Conservation (phyloP, 202 grass and related monocot species). For the Brachypodium distachyon region DNA sequence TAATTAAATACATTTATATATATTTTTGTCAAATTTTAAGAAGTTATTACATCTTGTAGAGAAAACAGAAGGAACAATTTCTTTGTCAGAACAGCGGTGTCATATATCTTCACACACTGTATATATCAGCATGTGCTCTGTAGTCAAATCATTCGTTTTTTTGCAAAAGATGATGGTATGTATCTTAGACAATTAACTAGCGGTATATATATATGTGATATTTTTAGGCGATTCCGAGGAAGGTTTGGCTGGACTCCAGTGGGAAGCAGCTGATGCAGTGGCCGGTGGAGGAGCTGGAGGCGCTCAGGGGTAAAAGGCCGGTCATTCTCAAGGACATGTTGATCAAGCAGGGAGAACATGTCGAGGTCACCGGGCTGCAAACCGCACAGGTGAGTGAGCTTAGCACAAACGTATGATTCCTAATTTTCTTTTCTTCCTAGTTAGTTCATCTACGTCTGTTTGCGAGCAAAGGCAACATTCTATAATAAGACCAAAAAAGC, state of each 20-base stretch:
- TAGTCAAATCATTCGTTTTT: neutral
- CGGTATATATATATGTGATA: neutral
- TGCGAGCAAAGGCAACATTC: neutral
- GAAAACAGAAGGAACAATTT: too few species aligned
- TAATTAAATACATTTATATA: too few species aligned
- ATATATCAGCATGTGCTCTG: neutral
- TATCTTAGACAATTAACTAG: neutral
- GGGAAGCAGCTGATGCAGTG: constrained; percentile 62
- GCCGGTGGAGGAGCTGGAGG: constrained; percentile 61
- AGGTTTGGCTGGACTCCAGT: constrained; percentile 49
- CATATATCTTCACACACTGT: too few species aligned
- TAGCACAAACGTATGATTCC: neutral
- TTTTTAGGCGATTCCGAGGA: constrained; percentile 51
- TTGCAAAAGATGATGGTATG: too few species aligned
- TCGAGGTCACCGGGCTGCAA: constrained; percentile 38
- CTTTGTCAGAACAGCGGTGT: too few species aligned
- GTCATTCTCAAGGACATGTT: constrained; percentile 16
- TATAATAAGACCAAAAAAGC: neutral
- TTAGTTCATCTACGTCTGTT: neutral
- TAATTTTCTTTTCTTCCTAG: too few species aligned
- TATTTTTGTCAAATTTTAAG: too few species aligned
- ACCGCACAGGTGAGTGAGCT: constrained; percentile 28
- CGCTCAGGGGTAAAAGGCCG: constrained; percentile 30
- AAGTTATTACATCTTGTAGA: too few species aligned
- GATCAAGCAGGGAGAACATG: constrained; percentile 19